Percentiles rank a stretch among this genome's conserved stretches.
Conservation (phyloP, 768 basidiomycete species). For the Scleroderma bovista region DNA sequence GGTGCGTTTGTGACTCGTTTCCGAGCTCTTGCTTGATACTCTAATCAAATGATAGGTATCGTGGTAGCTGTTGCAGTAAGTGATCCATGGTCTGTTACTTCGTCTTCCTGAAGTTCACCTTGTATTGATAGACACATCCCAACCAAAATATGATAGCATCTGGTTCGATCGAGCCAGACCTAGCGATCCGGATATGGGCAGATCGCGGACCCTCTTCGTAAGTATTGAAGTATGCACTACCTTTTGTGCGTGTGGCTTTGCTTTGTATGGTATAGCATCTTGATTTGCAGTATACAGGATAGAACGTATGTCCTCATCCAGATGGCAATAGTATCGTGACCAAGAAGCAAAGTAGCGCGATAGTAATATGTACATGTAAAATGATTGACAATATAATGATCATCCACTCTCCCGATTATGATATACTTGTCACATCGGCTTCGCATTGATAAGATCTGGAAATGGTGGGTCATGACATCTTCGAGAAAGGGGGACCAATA, state of each 20-base stretch:
- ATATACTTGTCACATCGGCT: slow-evolving; percentile 39
- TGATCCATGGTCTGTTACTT: not conserved
- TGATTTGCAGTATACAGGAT: too few relatives aligned
- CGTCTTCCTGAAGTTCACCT: not conserved
- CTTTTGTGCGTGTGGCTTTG: too few relatives aligned
- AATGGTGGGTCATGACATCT: not conserved
- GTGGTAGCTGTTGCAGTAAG: slow-evolving; percentile 8
- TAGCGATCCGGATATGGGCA: slow-evolving; percentile 75
- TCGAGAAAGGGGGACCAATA: too few relatives aligned
- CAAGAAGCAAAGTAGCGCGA: too few relatives aligned
- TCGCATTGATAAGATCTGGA: slow-evolving; percentile 54
- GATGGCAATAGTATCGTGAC: too few relatives aligned
- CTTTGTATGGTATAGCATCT: too few relatives aligned
- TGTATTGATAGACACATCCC: slow-evolving; percentile 67
- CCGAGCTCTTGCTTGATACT: not conserved
- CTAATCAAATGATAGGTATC: slow-evolving; percentile 3
- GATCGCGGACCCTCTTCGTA: too few relatives aligned
- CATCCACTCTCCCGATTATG: not conserved
- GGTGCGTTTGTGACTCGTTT: slow-evolving; percentile 36
- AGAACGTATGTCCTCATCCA: too few relatives aligned
- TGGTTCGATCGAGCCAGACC: slow-evolving; percentile 80
- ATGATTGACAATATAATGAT: too few relatives aligned
- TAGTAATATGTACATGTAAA: too few relatives aligned
- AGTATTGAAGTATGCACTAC: too few relatives aligned
- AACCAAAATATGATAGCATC: slow-evolving; percentile 83